Conservation (phyloP, 164 flowering plant species). For the Chimonanthus praecox region DNA sequence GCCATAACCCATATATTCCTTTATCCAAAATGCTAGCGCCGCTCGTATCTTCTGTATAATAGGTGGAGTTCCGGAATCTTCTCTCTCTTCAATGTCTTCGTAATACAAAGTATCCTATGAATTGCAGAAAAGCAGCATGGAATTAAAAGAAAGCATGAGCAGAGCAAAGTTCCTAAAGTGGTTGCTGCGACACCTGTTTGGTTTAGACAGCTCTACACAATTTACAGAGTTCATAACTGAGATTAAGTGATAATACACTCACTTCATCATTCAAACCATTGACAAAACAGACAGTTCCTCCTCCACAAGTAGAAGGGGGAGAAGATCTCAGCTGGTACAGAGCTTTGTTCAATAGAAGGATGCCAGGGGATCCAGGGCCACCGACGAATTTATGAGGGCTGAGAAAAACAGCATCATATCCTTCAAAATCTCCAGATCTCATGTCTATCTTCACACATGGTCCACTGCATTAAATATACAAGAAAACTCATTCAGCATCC, state of each 20-base stretch:
- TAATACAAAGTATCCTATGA: conserved; percentile 62
- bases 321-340: conserved; percentile 39
- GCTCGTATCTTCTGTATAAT: conserved; percentile 66
- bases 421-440: conserved; percentile 66
- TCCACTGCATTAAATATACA: conserved; percentile 29
- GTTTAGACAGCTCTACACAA: not conserved
- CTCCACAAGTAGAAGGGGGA: conserved; percentile 75
- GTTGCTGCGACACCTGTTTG: not conserved
- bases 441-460: conserved; percentile 59
- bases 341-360: conserved; percentile 53
- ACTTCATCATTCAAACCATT: too few relatives aligned
- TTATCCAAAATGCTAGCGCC: conserved; percentile 74
- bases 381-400: conserved; percentile 85
- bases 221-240: too few relatives aligned
- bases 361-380: conserved; percentile 72
- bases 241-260: not conserved
- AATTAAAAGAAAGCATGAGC: not conserved
- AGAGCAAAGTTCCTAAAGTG: not conserved
- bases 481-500: too few relatives aligned
- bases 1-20: conserved; percentile 64
- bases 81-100: conserved; percentile 71
- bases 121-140: not conserved
- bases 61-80: conserved; percentile 75
- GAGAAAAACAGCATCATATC: conserved; percentile 75
- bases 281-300: conserved; percentile 46